Base-by-base conservation (phyloP, 2,329 filamentous ascomycete species). In the Endothia cerciana region DNA sequence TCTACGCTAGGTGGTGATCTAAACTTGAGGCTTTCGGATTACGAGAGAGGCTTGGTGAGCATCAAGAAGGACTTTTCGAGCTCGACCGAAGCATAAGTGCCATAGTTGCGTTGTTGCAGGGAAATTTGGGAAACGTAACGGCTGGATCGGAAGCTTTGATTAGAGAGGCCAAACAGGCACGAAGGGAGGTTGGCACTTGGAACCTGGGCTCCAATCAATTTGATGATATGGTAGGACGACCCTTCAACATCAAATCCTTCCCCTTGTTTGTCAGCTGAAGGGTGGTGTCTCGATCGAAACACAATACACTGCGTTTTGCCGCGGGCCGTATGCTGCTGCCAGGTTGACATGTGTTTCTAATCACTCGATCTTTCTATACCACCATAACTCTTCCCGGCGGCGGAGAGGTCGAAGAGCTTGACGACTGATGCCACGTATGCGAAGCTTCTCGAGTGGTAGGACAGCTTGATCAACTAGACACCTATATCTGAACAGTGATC, bases 51-150 rank as follows among this genome's bases (percentile, higher is more conserved):
- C 15, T 10, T 55, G 13, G 63, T 67, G 28, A 65, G 45, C 51
- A 22, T 67, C 17, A 55, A 60, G 30, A 36, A n/a, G 33, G 59
- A 49, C 25, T 62, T 67, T n/a, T 62, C 59, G 17, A 65, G 58
- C 43, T 49, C 33, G 25, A 30, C n/a, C 2, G 41, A 53, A 25
- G 30, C 33, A 17, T 62, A 36, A 36, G 28, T 17, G 53, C 38
- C 40, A 2, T 3, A 59, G 19, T 47, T 51, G 10, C 43, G 10
- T 57, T 41, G 56, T 17, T 22, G 19, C 11, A 56, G 64, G 56
- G 56, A 47, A 13, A 15, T 8, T 41, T 53, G 22, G 22, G n/a
- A n/a, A 13, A 15, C 2, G 30, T 1, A 41, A 15, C 22, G 45
- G 11, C 15, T 38, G 19, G 22, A 19, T 36, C 6, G 17, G 11